A percentile compares a stretch with the other conserved stretches of the same genome.
Conservation (phyloP, 78 protist genomes). For the Polysphondylium violaceum region DNA sequence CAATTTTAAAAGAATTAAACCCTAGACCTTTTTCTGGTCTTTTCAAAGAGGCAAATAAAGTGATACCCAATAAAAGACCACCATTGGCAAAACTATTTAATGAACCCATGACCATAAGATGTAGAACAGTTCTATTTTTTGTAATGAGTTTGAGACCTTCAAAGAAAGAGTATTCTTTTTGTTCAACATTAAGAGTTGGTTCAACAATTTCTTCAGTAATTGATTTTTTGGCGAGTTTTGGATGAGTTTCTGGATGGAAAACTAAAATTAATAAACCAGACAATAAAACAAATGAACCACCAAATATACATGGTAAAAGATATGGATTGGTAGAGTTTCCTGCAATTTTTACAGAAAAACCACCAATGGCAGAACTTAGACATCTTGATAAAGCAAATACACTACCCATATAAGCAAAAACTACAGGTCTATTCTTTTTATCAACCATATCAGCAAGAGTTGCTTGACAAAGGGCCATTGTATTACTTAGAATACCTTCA, state of each 20-base stretch:
- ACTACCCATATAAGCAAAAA: constrained; percentile 71
- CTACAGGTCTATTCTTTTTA: constrained; percentile 42
- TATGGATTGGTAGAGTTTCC: constrained; percentile 30
- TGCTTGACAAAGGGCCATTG: constrained; percentile 73
- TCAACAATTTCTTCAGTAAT: neutral
- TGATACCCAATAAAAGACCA: constrained; percentile 38
- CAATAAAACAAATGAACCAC: constrained; percentile 52
- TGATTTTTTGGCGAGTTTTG: constrained; percentile 24
- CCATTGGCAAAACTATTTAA: constrained; percentile 53
- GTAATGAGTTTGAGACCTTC: constrained; percentile 39
- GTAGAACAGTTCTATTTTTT: constrained; percentile 9
- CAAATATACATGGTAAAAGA: constrained; percentile 53
- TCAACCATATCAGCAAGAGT: constrained; percentile 69
- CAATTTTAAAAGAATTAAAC: constrained; percentile 16
- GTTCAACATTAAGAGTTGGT: neutral
- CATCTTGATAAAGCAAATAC: constrained; percentile 67
- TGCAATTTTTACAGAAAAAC: constrained; percentile 20
- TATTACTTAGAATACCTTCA: constrained; percentile 53
- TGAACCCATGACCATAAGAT: constrained; percentile 31
- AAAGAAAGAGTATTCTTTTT: constrained; percentile 3
- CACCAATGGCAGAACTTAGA: constrained; percentile 47
- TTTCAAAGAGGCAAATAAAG: constrained; percentile 15
- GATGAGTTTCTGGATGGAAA: constrained; percentile 70
- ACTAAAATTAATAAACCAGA: constrained; percentile 1
- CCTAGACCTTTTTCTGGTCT: constrained; percentile 23